Percentiles rank a stretch among this genome's conserved stretches.
Conservation (phyloP, 2,329 filamentous ascomycete species). For the Ilyonectria robusta region DNA sequence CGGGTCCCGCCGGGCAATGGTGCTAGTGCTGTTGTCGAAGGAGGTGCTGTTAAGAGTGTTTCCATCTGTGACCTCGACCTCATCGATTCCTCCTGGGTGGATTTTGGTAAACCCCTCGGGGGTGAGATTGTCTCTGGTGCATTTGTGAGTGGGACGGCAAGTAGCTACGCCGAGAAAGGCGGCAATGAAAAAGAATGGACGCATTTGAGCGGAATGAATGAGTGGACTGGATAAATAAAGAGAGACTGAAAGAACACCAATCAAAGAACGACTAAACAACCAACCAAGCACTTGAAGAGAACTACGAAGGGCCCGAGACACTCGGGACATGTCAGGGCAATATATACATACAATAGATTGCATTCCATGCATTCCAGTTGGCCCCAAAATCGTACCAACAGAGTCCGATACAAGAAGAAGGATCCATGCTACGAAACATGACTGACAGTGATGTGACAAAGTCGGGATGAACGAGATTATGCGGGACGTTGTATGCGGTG, state of each 20-base stretch:
- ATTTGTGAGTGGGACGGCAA: slow-evolving; percentile 34
- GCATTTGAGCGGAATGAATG: slow-evolving; percentile 37
- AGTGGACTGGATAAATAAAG: slow-evolving; percentile 24
- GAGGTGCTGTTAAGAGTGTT: slow-evolving; percentile 58
- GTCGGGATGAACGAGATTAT: slow-evolving; percentile 25
- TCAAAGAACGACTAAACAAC: slow-evolving; percentile 8
- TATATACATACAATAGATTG: slow-evolving; percentile 27
- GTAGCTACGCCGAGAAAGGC: slow-evolving; percentile 36
- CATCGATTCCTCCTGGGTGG: slow-evolving; percentile 47
- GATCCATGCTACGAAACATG: slow-evolving; percentile 7
- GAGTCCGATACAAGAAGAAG: background rate
- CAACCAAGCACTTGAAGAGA: background rate
- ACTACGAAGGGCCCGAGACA: background rate
- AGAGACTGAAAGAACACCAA: slow-evolving; percentile 6
- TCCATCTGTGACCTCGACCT: slow-evolving; percentile 54
- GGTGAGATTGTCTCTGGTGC: slow-evolving; percentile 31
- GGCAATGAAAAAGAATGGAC: slow-evolving; percentile 42
- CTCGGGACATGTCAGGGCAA: slow-evolving; percentile 13
- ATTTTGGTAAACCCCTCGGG: slow-evolving; percentile 50
- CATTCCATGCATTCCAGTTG: slow-evolving; percentile 11
- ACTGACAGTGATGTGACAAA: slow-evolving; percentile 25
- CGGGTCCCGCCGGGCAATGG: slow-evolving; percentile 12
- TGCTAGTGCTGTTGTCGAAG: slow-evolving; percentile 33
- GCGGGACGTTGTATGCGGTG: slow-evolving; percentile 14
- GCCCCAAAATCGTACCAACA: background rate